phyloP scores from a whole-genome alignment of 2,329 filamentous ascomycete genomes.

The Sarocladium oryzae region DNA sequence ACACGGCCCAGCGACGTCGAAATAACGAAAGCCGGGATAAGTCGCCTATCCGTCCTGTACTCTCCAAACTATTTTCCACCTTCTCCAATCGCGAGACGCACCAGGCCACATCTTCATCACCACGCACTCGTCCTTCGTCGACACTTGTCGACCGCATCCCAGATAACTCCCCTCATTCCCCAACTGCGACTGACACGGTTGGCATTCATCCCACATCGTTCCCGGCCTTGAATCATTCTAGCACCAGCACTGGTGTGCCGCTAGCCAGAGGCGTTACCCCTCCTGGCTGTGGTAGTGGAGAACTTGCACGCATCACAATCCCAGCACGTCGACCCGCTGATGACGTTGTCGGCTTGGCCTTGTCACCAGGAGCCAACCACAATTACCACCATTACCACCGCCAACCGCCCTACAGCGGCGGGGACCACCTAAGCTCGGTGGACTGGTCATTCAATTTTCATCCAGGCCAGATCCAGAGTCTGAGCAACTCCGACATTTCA shows the following conservation, averaged over 20 bases:
- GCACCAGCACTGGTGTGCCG: conserved; percentile 6
- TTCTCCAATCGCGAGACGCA: conserved; percentile 6
- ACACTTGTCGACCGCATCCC: conserved; percentile 19
- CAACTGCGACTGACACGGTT: conserved; percentile 6
- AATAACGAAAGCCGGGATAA: conserved; percentile 2
- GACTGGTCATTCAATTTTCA: background rate
- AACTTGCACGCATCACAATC: conserved; percentile 7
- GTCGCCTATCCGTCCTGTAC: conserved; percentile 9
- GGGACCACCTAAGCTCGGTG: background rate
- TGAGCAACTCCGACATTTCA: conserved; percentile 4
- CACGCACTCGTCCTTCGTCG: background rate
- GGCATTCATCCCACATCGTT: conserved; percentile 4
- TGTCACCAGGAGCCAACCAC: conserved; percentile 5
- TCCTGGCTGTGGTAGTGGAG: background rate
- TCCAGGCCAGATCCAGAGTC: background rate
- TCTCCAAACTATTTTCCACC: conserved; percentile 14
- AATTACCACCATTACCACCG: conserved; percentile 5
- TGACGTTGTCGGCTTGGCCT: conserved; percentile 10
- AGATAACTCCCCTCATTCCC: background rate
- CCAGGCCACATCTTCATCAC: background rate
- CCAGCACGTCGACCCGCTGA: conserved; percentile 5
- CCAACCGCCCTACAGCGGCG: background rate
- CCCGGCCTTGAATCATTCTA: conserved; percentile 8
- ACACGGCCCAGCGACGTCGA: conserved; percentile 2
- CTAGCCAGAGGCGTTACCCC: conserved; percentile 4